Conservation (phyloP, 179 eudicot species). For the Kewa caespitosa region DNA sequence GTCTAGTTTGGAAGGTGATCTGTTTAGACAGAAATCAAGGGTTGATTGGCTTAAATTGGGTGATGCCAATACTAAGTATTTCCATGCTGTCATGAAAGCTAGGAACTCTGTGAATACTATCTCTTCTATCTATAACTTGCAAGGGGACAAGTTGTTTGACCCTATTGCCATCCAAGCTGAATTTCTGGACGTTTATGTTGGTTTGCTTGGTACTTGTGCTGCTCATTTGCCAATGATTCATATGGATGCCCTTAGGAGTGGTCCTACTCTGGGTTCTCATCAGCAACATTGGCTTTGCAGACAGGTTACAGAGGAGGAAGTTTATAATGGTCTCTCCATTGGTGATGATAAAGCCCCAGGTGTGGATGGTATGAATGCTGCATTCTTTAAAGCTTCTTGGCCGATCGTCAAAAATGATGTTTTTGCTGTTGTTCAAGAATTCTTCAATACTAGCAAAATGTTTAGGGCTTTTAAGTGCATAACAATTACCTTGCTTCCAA, state of each 20-base stretch:
- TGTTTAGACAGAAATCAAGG: neutral
- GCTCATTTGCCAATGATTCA: neutral
- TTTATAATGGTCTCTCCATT: neutral
- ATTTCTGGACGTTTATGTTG: neutral
- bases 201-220: neutral
- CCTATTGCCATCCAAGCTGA: neutral
- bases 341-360: neutral
- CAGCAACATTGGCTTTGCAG: neutral
- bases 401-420: neutral
- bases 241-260: neutral
- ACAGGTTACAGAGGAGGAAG: neutral
- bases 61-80: neutral
- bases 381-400: neutral
- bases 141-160: neutral
- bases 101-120: neutral
- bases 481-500: neutral
- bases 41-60: neutral
- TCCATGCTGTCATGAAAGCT: neutral
- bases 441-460: neutral
- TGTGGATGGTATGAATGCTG: neutral
- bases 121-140: neutral
- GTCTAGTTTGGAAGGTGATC: neutral
- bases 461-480: neutral
- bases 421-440: neutral
- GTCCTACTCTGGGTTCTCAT: neutral